Evolutionary conservation across 495 filamentous ascomycete species (phyloP).

Genomic region (Neurospora tetrasperma): DNA sequence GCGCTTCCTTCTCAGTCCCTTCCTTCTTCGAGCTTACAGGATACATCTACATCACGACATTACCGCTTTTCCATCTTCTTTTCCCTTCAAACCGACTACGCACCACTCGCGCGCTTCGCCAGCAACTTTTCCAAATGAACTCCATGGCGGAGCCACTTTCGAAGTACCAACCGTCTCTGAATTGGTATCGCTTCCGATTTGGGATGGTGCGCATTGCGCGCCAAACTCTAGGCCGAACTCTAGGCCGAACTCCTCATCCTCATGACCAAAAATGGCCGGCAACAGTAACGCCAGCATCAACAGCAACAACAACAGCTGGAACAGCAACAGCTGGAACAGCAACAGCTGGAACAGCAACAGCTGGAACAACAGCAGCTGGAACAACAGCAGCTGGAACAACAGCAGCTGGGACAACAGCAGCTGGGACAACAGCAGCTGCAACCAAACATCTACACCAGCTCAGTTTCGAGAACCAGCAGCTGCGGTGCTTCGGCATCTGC

Average conservation of each 20-base stretch:
- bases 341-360: too few species aligned
- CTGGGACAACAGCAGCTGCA: background rate
- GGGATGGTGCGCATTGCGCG: too few species aligned
- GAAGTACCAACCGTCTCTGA: background rate
- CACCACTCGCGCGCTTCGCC: background rate
- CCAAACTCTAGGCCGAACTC: too few species aligned
- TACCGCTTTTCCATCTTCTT: background rate
- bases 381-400: too few species aligned
- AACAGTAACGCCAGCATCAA: background rate
- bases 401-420: too few species aligned
- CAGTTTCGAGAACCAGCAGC: too few species aligned
- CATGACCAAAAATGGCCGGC: background rate
- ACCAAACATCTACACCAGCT: too few species aligned
- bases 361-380: too few species aligned
- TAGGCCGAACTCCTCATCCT: background rate
- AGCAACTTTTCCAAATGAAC: background rate
- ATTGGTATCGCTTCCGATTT: background rate
- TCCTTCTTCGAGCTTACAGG: background rate
- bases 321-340: too few species aligned
- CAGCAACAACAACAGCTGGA: background rate
- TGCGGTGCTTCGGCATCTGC: too few species aligned
- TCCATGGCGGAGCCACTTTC: too few species aligned
- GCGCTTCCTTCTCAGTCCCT: background rate
- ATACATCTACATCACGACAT: too few species aligned
- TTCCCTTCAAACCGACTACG: background rate